Percentiles rank a stretch among this genome's conserved stretches.
Conservation (phyloP, 2,329 filamentous ascomycete genomes). For the Orbilia ellipsospora region DNA sequence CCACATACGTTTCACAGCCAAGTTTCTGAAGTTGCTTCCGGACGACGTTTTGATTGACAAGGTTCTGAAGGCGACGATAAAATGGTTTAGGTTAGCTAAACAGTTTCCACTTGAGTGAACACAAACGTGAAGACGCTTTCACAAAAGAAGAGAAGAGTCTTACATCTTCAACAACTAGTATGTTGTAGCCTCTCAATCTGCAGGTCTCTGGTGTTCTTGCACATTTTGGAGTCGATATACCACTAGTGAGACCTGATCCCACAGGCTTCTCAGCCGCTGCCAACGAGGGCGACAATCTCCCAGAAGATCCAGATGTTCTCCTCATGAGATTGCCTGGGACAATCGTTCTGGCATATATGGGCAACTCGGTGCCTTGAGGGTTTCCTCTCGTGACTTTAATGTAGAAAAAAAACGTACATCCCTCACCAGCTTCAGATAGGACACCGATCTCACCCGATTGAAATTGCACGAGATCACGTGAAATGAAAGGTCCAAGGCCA, state of each 20-base stretch:
- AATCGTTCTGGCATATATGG: conserved; percentile 31
- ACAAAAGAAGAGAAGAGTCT: neutral
- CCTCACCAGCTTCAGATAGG: conserved; percentile 73
- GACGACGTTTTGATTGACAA: conserved; percentile 75
- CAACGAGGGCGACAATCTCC: conserved; percentile 9
- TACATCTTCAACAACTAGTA: conserved; percentile 10
- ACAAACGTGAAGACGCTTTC: too few species aligned
- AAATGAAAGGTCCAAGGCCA: conserved; percentile 79
- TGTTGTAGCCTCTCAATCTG: conserved; percentile 13
- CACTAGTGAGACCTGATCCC: neutral
- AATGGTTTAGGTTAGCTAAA: neutral
- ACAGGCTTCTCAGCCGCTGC: neutral
- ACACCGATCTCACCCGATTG: conserved; percentile 83
- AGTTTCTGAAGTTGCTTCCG: conserved; percentile 72
- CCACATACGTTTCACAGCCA: conserved; percentile 72
- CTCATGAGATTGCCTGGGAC: conserved; percentile 18
- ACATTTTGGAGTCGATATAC: neutral
- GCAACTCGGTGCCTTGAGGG: conserved; percentile 20
- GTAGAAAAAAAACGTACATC: conserved; percentile 81
- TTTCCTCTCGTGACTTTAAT: conserved; percentile 69
- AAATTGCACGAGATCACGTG: conserved; percentile 77
- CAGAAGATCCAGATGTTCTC: neutral
- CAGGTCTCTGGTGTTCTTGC: conserved; percentile 7
- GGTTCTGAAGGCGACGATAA: conserved; percentile 67
- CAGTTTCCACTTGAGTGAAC: neutral